phyloP scores from a whole-genome alignment of 73 alveolate species.

The Paramecium caudatum region DNA sequence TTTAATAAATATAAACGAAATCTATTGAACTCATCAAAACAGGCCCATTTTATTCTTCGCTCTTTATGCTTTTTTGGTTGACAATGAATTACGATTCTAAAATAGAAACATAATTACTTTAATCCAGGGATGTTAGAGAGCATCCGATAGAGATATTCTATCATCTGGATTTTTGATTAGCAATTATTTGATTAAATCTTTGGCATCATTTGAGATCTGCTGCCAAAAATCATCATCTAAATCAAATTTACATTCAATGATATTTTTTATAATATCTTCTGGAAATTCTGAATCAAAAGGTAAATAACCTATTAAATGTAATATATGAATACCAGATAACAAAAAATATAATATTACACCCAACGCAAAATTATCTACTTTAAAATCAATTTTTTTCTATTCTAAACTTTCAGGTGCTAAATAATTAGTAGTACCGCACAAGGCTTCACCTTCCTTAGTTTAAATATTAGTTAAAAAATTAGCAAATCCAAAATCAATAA shows the following conservation, averaged over 20 bases:
- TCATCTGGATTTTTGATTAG: constrained; percentile 45
- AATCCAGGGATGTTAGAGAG: constrained; percentile 67
- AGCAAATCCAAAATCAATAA: constrained; percentile 89
- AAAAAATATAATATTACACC: constrained; percentile 64
- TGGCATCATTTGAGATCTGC: constrained; percentile 50
- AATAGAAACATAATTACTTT: not conserved
- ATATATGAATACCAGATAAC: constrained; percentile 36
- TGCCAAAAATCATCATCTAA: constrained; percentile 47
- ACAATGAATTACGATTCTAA: constrained; percentile 32
- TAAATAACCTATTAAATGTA: constrained; percentile 1
- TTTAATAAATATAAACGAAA: not conserved
- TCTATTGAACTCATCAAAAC: not conserved
- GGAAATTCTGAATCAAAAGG: constrained; percentile 71
- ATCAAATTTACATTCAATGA: constrained; percentile 64
- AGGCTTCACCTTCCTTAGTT: constrained; percentile 81
- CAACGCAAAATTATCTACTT: constrained; percentile 61
- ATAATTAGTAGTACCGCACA: constrained; percentile 94
- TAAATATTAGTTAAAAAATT: constrained; percentile 65
- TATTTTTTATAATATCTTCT: constrained; percentile 63
- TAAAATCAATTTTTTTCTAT: constrained; percentile 83
- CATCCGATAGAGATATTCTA: not conserved
- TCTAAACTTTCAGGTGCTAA: constrained; percentile 94
- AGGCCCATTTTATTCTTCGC: not conserved
- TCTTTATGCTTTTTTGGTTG: constrained; percentile 40
- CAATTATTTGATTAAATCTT: constrained; percentile 39